A percentile compares a stretch with the other conserved stretches of the same genome.
Evolutionary conservation across 2,329 filamentous ascomycete species (phyloP).

Genomic region (Aureobasidium zeae): DNA sequence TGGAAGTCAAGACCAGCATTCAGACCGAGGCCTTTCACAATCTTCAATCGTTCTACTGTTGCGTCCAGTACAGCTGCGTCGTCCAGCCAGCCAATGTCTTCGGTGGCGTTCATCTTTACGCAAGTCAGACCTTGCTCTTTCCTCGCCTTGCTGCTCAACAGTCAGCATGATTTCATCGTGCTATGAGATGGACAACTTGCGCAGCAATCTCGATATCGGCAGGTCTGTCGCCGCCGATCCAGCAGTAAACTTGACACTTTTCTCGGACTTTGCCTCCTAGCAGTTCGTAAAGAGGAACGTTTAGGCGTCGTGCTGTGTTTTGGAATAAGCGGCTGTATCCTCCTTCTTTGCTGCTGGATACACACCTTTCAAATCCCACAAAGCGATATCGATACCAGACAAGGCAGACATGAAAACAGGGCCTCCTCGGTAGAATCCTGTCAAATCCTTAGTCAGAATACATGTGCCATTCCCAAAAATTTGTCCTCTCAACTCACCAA

Average conservation of each 20-base stretch:
- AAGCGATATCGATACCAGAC: conserved; percentile 66
- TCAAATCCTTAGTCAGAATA: conserved; percentile 5
- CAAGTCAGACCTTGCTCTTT: conserved; percentile 54
- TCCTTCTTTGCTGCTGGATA: too few relatives aligned
- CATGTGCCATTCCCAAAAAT: not conserved
- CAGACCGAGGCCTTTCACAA: conserved; percentile 60
- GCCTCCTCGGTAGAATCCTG: conserved; percentile 67
- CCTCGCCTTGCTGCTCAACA: conserved; percentile 35
- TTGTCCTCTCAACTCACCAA: conserved; percentile 27
- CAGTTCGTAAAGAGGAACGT: conserved; percentile 62
- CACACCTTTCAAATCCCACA: conserved; percentile 62
- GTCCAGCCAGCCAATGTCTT: conserved; percentile 68
- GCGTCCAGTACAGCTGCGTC: conserved; percentile 55
- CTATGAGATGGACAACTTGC: conserved; percentile 23
- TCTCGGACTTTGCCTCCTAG: conserved; percentile 65
- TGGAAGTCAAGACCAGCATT: conserved; percentile 72
- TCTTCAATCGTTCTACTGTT: conserved; percentile 57
- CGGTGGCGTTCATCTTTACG: conserved; percentile 74
- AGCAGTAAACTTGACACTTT: conserved; percentile 63
- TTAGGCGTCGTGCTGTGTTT: conserved; percentile 44
- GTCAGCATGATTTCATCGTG: not conserved
- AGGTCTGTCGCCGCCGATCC: conserved; percentile 69
- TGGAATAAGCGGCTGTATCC: not conserved
- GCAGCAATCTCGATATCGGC: conserved; percentile 49
- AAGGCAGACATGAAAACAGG: conserved; percentile 74